These are phyloP conservation scores for Centaurea solstitialis DNA, from an alignment of 129 eudicot genomes.

Conservation along the genomic window DNA sequence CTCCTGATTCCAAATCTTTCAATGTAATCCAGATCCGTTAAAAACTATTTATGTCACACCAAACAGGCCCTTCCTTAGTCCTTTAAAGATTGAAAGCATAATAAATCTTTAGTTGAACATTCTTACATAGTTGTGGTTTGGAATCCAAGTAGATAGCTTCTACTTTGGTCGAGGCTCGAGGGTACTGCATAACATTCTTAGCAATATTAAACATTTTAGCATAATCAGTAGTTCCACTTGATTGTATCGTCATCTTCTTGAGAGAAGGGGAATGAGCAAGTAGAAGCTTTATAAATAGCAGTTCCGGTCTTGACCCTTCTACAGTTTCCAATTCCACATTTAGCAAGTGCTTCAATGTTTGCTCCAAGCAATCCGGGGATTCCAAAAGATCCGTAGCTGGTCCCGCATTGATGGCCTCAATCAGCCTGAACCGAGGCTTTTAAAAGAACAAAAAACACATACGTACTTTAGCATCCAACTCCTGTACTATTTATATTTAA, in stretches of 20 bases:
- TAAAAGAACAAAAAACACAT: too few relatives aligned
- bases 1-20: too few relatives aligned
- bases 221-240: neutral
- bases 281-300: neutral
- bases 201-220: neutral
- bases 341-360: neutral
- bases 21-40: too few relatives aligned
- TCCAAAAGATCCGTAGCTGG: neutral
- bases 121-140: too few relatives aligned
- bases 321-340: neutral
- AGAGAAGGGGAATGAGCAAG: slow-evolving; percentile 10
- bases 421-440: too few relatives aligned
- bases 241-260: neutral
- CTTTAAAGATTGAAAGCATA: too few relatives aligned
- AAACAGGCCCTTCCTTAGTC: too few relatives aligned
- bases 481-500: too few relatives aligned
- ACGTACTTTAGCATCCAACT: too few relatives aligned
- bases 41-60: too few relatives aligned
- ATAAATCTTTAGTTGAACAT: too few relatives aligned
- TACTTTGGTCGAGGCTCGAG: neutral
- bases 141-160: too few relatives aligned
- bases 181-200: neutral
- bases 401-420: neutral
- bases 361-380: neutral
- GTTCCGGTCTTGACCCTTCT: neutral